Percentiles rank a stretch among this genome's conserved stretches.
Conservation (phyloP, 805 yeast species). For the Wickerhamiella lipophila region DNA sequence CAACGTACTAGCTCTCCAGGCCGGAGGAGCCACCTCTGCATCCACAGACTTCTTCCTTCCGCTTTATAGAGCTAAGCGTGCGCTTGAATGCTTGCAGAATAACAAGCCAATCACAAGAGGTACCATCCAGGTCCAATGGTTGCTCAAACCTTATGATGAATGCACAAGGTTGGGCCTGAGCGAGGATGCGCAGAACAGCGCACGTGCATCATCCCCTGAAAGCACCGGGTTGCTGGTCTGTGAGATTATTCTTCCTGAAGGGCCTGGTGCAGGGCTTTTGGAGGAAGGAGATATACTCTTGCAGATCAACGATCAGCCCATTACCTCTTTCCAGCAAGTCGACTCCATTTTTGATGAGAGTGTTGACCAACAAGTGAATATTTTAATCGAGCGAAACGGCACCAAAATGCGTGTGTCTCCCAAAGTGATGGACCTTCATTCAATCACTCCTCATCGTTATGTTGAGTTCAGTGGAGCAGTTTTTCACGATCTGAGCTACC, state of each 20-base stretch:
- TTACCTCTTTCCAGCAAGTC: conserved; percentile 63
- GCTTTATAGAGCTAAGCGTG: conserved; percentile 68
- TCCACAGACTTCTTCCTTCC: conserved; percentile 91
- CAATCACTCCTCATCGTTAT: conserved; percentile 69
- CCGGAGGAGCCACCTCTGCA: conserved; percentile 85
- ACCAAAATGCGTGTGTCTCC: conserved; percentile 39
- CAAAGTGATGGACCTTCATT: conserved; percentile 61
- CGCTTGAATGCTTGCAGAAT: conserved; percentile 58
- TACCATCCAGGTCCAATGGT: conserved; percentile 85
- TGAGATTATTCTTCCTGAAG: conserved; percentile 66
- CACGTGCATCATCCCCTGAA: conserved; percentile 57
- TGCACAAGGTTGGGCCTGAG: conserved; percentile 79
- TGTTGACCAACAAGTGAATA: conserved; percentile 45
- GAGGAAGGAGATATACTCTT: conserved; percentile 80
- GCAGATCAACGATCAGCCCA: conserved; percentile 50
- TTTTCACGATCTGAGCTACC: conserved; percentile 76
- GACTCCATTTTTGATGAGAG: conserved; percentile 68
- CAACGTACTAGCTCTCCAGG: conserved; percentile 79
- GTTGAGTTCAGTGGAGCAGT: conserved; percentile 79
- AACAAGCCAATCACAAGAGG: conserved; percentile 62
- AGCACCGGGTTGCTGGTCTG: conserved; percentile 75
- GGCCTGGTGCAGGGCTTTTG: conserved; percentile 63
- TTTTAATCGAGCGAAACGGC: conserved; percentile 67
- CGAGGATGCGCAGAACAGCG: conserved; percentile 53
- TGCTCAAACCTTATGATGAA: conserved; percentile 74